Evolutionary conservation across 2,329 filamentous ascomycete genomes (phyloP), one percentile per base, ranked within the genome.

Genomic region (Aspergillus arachidicola): DNA sequence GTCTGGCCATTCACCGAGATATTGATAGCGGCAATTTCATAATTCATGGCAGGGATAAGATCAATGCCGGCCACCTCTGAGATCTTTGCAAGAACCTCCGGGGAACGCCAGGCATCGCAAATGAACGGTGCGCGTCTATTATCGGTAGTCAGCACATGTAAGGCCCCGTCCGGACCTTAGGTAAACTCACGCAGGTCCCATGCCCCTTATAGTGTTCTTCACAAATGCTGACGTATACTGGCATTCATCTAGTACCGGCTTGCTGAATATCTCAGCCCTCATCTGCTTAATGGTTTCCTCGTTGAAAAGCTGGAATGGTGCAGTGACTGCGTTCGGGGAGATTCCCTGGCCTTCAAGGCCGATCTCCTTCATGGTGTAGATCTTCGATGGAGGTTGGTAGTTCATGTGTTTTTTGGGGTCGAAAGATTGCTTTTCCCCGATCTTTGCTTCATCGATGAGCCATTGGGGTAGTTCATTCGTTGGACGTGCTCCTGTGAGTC

Each of bases 261-360:
- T 77, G 57, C 82, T 83, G 46, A 89, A 80, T 30, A 89, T 82
- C 72, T 90, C 87, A 0, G 76, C 76, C 63, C 88, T 80, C 81
- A 90, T 89, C 61, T 84, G 81, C 69, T 83, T 75, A 48, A 90
- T 81, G 1, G 87, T 87, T 57, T 88, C 86, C 26, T 81, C 70
- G 6, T 84, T 85, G 73, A 90, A 90, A 21, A 90, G 81, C 1
- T 80, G 80, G 73, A 90, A 90, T 0, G 87, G 87, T 59, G 88
- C 83, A 0, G 87, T 87, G 54, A 87, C 86, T 3, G 87, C 88
- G 55, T 85, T 79, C 1, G 83, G 83, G 1, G 88, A 90, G 28
- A 90, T 82, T 1, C 87, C 87, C 23, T 78, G 80, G 56, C 82
- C 80, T 23, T 84, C 80, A 3, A 80, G 72, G 9, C 68, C 67